Percentiles rank a stretch among this genome's conserved stretches.
phyloP scores from a whole-genome alignment of 148 eudicot genomes.

The Cornus controversa region DNA sequence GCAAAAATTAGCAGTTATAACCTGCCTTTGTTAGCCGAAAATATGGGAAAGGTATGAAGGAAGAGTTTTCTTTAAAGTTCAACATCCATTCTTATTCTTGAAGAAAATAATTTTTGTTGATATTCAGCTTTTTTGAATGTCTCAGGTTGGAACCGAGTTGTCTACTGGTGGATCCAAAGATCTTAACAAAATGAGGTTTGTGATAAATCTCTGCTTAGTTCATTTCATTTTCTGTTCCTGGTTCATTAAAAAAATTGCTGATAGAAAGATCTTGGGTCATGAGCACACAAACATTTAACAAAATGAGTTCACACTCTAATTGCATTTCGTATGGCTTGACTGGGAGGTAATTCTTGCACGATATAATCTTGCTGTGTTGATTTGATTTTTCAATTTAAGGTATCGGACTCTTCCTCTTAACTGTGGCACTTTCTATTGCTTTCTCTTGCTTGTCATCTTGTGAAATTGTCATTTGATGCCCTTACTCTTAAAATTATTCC shows the following conservation, averaged over 20 bases:
- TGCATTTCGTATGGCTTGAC: no score
- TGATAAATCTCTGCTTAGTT: not conserved
- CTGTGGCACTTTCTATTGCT: not conserved
- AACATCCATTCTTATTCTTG: not conserved
- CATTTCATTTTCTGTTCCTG: not conserved
- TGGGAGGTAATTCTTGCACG: no score
- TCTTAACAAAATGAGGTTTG: constrained; percentile 44
- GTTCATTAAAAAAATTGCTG: not conserved
- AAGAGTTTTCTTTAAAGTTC: not conserved
- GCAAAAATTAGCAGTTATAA: constrained; percentile 82
- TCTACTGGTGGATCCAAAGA: constrained; percentile 41
- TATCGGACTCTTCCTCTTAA: not conserved
- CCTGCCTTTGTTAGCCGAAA: constrained; percentile 59
- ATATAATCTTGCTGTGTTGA: not conserved
- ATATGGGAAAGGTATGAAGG: constrained; percentile 44
- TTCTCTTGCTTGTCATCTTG: not conserved
- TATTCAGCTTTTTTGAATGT: constrained; percentile 11
- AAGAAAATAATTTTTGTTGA: not conserved
- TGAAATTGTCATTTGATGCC: not conserved
- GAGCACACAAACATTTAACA: not conserved
- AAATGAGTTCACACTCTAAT: no score
- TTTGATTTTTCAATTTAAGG: not conserved
- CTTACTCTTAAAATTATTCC: not conserved
- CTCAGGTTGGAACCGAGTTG: constrained; percentile 32
- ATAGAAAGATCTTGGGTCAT: not conserved